phyloP scores from a whole-genome alignment of 139 green algal genomes.

The Chlorella sp. region DNA sequence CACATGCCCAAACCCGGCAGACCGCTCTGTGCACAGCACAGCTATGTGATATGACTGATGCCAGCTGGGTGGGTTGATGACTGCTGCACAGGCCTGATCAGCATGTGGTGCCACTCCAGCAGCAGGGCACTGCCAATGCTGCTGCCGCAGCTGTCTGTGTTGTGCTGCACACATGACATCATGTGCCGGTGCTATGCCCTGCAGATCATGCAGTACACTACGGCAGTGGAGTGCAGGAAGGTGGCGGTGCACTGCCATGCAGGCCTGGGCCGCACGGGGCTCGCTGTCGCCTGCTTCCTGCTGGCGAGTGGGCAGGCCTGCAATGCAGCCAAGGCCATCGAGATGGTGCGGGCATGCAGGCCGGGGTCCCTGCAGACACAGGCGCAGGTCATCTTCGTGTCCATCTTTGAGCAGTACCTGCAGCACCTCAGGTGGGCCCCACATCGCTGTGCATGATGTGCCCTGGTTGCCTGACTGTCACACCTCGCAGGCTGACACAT shows the following conservation, averaged over 20 bases:
- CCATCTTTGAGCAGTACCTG: slow-evolving; percentile 56
- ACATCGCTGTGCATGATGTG: neutral
- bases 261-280: slow-evolving; percentile 60
- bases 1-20: neutral
- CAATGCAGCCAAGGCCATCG: slow-evolving; percentile 21
- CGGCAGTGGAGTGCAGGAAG: slow-evolving; percentile 29
- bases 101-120: too few species aligned
- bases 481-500: neutral
- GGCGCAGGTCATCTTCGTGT: slow-evolving; percentile 49
- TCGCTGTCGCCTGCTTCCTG: slow-evolving; percentile 59
- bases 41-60: too few species aligned
- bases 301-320: slow-evolving; percentile 22
- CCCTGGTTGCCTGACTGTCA: neutral
- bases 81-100: too few species aligned
- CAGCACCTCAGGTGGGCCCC: slow-evolving; percentile 39
- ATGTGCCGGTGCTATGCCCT: too few species aligned
- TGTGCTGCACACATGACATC: too few species aligned
- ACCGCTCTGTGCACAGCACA: neutral
- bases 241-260: slow-evolving; percentile 68
- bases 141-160: too few species aligned
- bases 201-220: slow-evolving; percentile 55
- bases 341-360: slow-evolving; percentile 25
- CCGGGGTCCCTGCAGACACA: slow-evolving; percentile 52
- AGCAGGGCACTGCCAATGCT: too few species aligned
- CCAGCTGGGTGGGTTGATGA: too few species aligned